A percentile compares a stretch with the other conserved stretches of the same genome.
phyloP scores from a whole-genome alignment of 2,329 filamentous ascomycete genomes.

The Microcyclosporella mali region DNA sequence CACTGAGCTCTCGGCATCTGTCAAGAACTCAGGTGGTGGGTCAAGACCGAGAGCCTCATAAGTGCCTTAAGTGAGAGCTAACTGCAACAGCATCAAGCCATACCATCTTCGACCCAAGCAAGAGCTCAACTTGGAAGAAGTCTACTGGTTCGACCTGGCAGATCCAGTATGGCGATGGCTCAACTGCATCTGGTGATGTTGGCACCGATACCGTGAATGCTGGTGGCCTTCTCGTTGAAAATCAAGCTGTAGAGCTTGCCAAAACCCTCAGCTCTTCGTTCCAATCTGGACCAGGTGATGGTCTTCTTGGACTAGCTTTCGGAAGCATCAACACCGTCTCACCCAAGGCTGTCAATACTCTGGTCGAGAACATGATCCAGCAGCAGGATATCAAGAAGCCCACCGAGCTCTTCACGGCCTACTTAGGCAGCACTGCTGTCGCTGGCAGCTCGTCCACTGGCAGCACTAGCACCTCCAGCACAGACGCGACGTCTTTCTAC shows the following conservation, averaged over 20 bases:
- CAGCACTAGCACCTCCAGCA: background rate
- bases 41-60: no score
- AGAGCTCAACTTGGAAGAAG: slow-evolving; percentile 56
- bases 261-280: slow-evolving; percentile 55
- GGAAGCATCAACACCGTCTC: slow-evolving; percentile 29
- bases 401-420: slow-evolving; percentile 57
- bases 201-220: slow-evolving; percentile 59
- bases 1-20: slow-evolving; percentile 15
- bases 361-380: slow-evolving; percentile 62
- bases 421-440: slow-evolving; percentile 54
- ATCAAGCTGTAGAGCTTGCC: slow-evolving; percentile 62
- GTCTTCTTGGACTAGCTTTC: slow-evolving; percentile 61
- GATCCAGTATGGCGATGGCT: slow-evolving; percentile 63
- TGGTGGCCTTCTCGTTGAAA: slow-evolving; percentile 55
- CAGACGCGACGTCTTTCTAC: slow-evolving; percentile 47
- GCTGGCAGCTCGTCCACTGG: slow-evolving; percentile 15
- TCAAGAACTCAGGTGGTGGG: slow-evolving; percentile 5
- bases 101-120: slow-evolving; percentile 53
- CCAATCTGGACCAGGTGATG: slow-evolving; percentile 51
- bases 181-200: slow-evolving; percentile 57
- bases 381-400: slow-evolving; percentile 49
- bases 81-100: slow-evolving; percentile 30
- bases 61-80: no score
- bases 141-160: slow-evolving; percentile 51
- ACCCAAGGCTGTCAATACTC: slow-evolving; percentile 52